These are phyloP conservation scores for Pyrenophora tritici-repentis DNA, from an alignment of 2,329 filamentous ascomycete species.

Conservation along the genomic window DNA sequence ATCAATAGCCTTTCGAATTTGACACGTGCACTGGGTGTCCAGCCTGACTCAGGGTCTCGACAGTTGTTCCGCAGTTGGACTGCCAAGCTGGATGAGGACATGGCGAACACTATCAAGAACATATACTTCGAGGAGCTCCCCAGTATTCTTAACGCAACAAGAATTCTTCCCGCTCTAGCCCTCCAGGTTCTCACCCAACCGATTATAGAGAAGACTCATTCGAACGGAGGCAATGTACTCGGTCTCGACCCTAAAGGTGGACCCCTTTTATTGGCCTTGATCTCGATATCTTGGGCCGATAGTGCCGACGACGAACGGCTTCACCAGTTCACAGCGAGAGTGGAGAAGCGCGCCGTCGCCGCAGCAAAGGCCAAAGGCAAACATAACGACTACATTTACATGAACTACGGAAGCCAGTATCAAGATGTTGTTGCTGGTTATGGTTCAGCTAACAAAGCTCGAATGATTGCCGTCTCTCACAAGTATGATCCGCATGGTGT, in stretches of 20 bases:
- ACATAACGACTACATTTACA: constrained; percentile 44
- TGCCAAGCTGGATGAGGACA: constrained; percentile 29
- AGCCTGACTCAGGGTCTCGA: constrained; percentile 15
- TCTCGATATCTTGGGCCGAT: constrained; percentile 28
- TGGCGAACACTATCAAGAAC: constrained; percentile 26
- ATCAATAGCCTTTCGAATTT: constrained; percentile 28
- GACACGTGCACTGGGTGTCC: constrained; percentile 1
- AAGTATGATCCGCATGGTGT: constrained; percentile 29
- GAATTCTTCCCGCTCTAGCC: constrained; percentile 26
- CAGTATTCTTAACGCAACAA: constrained; percentile 18
- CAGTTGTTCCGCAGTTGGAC: constrained; percentile 38
- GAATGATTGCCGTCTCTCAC: constrained; percentile 19
- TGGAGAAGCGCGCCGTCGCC: constrained; percentile 19
- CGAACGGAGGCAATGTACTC: constrained; percentile 37
- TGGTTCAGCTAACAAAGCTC: constrained; percentile 44
- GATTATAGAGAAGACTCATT: constrained; percentile 25
- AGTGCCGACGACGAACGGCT: constrained; percentile 30
- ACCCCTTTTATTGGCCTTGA: constrained; percentile 24
- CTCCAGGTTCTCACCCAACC: constrained; percentile 37
- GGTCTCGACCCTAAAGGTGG: constrained; percentile 29
- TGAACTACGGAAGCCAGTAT: constrained; percentile 54
- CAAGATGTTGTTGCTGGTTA: constrained; percentile 52
- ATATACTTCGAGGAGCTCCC: constrained; percentile 32
- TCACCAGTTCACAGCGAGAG: constrained; percentile 19
- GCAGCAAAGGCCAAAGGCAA: constrained; percentile 13